phyloP scores from a whole-genome alignment of 2,329 filamentous ascomycete species.

The Paracoccidioides brasiliensis region DNA sequence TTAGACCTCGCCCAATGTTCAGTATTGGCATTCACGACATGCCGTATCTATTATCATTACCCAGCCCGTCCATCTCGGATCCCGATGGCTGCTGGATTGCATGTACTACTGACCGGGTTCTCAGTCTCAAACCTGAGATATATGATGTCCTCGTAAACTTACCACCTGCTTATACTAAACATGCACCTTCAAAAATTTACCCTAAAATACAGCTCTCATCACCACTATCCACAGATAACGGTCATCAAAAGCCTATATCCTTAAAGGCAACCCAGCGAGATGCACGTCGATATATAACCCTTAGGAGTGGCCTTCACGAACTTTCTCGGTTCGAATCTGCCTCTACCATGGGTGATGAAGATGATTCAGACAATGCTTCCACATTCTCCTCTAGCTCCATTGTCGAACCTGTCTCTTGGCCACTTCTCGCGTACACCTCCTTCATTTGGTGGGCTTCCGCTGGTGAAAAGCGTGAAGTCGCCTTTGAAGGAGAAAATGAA shows the following conservation, averaged over 20 bases:
- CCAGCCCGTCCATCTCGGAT: constrained; percentile 28
- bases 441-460: constrained; percentile 58
- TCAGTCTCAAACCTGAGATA: constrained; percentile 70
- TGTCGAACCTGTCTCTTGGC: constrained; percentile 47
- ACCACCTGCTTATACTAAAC: constrained; percentile 48
- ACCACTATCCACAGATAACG: constrained; percentile 40
- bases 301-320: constrained; percentile 48
- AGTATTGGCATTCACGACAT: constrained; percentile 91
- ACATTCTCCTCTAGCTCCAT: constrained; percentile 32
- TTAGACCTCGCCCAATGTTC: constrained; percentile 68
- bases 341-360: constrained; percentile 17
- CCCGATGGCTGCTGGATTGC: constrained; percentile 66
- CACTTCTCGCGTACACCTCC: constrained; percentile 46
- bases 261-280: constrained; percentile 86
- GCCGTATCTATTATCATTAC: constrained; percentile 58
- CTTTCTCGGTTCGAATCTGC: constrained; percentile 14
- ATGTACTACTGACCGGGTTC: constrained; percentile 88
- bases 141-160: constrained; percentile 85
- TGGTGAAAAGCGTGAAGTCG: constrained; percentile 44
- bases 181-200: constrained; percentile 53
- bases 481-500: constrained; percentile 42
- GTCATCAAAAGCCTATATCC: constrained; percentile 15
- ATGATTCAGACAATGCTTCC: constrained; percentile 28
- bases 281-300: constrained; percentile 60
- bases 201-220: constrained; percentile 47